Evolutionary conservation across 768 basidiomycete genomes (phyloP).

Genomic region (Sutorius australiensis): DNA sequence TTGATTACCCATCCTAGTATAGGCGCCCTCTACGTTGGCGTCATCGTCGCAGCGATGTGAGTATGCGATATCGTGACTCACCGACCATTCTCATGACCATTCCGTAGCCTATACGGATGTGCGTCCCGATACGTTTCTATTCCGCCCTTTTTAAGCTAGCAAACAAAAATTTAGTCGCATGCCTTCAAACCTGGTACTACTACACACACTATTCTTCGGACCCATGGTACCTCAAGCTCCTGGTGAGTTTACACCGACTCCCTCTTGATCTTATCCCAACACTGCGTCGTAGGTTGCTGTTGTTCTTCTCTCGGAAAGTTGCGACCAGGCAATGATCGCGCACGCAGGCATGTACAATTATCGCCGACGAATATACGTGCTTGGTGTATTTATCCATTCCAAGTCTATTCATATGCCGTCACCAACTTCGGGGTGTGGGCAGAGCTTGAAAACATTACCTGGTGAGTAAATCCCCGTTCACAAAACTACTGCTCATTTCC

Average conservation of each 20-base stretch:
- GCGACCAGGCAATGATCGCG: constrained; percentile 52
- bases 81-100: constrained; percentile 5
- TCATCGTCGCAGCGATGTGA: constrained; percentile 47
- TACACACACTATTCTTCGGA: constrained; percentile 43
- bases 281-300: constrained; percentile 40
- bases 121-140: constrained; percentile 2
- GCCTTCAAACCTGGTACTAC: constrained; percentile 36
- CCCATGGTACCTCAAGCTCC: constrained; percentile 42
- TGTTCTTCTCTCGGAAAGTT: constrained; percentile 48
- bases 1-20: constrained; percentile 31
- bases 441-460: constrained; percentile 35
- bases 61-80: constrained; percentile 17
- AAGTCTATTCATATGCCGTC: constrained; percentile 49
- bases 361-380: background rate
- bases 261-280: background rate
- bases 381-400: background rate
- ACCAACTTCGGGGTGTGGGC: constrained; percentile 35
- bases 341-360: constrained; percentile 39
- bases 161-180: constrained; percentile 39
- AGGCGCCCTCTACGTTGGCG: constrained; percentile 49
- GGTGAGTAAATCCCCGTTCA: constrained; percentile 32
- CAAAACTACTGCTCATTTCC: background rate
- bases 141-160: background rate
- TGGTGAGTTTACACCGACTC: constrained; percentile 34
- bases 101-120: constrained; percentile 50